phyloP scores from a whole-genome alignment of 2,329 filamentous ascomycete genomes.

The Colletotrichum brevisporum region DNA sequence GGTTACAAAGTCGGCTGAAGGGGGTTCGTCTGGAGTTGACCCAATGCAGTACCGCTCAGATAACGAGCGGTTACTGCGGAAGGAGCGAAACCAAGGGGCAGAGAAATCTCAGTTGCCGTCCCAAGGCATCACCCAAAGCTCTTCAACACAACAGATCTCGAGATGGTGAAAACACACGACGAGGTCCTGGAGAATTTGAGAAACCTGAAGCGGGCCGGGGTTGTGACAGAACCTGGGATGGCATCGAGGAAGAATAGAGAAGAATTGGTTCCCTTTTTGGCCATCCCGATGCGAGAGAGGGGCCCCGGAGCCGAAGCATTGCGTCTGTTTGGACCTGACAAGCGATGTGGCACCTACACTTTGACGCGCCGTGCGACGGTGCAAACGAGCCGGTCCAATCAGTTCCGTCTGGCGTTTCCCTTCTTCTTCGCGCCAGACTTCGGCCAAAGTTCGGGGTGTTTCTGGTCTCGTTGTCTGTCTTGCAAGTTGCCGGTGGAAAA shows the following conservation, averaged over 20 bases:
- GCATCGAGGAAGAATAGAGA: background rate
- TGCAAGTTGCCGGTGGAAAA: conserved; percentile 7
- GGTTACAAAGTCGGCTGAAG: conserved; percentile 2
- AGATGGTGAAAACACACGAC: background rate
- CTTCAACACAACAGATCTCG: background rate
- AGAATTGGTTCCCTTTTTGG: conserved; percentile 22
- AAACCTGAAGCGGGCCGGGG: conserved; percentile 13
- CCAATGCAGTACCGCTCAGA: background rate
- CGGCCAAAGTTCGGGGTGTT: conserved; percentile 26
- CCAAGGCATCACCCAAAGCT: conserved; percentile 16
- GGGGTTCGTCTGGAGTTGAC: conserved; percentile 20
- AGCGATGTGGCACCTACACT: conserved; percentile 26
- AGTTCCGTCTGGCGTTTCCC: conserved; percentile 23
- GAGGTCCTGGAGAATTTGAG: conserved; percentile 2
- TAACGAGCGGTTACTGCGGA: conserved; percentile 2
- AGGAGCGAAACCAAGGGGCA: too few species aligned
- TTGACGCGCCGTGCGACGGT: conserved; percentile 36
- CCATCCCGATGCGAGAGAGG: conserved; percentile 31
- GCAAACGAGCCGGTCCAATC: conserved; percentile 10
- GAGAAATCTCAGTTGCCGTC: conserved; percentile 5
- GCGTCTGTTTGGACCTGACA: conserved; percentile 11
- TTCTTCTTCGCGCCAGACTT: conserved; percentile 8
- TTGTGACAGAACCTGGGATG: background rate
- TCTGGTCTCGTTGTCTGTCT: background rate
- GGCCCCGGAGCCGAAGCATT: conserved; percentile 5